Conservation (phyloP, 371 early-diverging fungal species). For the Batrachochytrium dendrobatidis region DNA sequence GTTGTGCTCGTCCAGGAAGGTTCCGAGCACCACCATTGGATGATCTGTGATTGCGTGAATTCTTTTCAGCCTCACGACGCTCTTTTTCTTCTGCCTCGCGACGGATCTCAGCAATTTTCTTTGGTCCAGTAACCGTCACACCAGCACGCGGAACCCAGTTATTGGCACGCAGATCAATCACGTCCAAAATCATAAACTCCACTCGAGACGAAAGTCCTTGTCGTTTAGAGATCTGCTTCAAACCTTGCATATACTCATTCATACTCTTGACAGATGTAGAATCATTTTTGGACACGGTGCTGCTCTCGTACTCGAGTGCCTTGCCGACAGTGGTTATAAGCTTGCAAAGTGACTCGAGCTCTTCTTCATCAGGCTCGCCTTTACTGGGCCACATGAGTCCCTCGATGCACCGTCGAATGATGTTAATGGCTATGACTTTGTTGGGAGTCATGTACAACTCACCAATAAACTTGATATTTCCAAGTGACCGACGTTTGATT, state of each 20-base stretch:
- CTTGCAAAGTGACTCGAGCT: constrained; percentile 85
- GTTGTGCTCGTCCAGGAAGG: background rate
- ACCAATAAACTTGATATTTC: constrained; percentile 88
- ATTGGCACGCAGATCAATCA: constrained; percentile 79
- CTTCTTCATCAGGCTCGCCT: constrained; percentile 83
- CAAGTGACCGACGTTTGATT: constrained; percentile 90
- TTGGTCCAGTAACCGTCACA: constrained; percentile 82
- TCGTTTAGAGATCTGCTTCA: constrained; percentile 59
- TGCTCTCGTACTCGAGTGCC: constrained; percentile 36
- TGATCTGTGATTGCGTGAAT: background rate
- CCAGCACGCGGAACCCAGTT: too few relatives aligned
- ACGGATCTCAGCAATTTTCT: constrained; percentile 85
- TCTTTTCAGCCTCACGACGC: background rate
- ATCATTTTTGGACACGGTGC: too few relatives aligned
- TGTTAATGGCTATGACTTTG: constrained; percentile 78
- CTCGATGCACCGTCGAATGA: constrained; percentile 82
- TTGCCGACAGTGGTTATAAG: constrained; percentile 79
- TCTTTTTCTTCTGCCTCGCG: constrained; percentile 59
- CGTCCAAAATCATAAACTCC: constrained; percentile 87
- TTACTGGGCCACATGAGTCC: constrained; percentile 63
- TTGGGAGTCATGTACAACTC: constrained; percentile 90
- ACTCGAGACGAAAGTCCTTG: constrained; percentile 71
- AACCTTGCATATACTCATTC: constrained; percentile 72
- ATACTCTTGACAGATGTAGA: constrained; percentile 45
- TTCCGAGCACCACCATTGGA: background rate